Evolutionary conservation across 2,329 filamentous ascomycete species (phyloP).

Genomic region (Fusarium keratoplasticum): DNA sequence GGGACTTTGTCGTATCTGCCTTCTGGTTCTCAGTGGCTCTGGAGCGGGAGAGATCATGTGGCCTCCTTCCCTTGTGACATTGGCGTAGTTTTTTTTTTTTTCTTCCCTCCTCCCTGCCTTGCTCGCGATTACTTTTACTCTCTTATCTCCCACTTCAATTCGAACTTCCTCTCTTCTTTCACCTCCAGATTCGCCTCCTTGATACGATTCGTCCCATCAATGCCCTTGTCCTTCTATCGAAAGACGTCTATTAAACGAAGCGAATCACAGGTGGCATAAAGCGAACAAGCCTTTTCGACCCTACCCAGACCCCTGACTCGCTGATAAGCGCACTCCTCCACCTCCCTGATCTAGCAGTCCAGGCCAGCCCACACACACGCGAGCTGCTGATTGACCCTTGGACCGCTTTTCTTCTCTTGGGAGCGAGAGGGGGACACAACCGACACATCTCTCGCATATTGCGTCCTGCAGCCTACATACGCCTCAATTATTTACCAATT

Average conservation of each 20-base stretch:
- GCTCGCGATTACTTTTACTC: background rate
- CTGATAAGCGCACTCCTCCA: slow-evolving; percentile 40
- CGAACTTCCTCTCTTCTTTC: slow-evolving; percentile 8
- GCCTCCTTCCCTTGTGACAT: slow-evolving; percentile 14
- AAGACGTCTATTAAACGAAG: slow-evolving; percentile 20
- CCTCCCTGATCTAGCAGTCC: slow-evolving; percentile 1
- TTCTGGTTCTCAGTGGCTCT: background rate
- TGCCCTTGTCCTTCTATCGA: slow-evolving; percentile 23
- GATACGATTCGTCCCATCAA: background rate
- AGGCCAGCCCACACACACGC: slow-evolving; percentile 14
- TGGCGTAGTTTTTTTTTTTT: slow-evolving; percentile 6
- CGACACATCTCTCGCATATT: slow-evolving; percentile 33
- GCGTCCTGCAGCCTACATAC: slow-evolving; percentile 35
- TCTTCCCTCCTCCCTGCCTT: background rate
- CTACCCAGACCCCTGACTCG: slow-evolving; percentile 30
- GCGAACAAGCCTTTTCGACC: slow-evolving; percentile 30
- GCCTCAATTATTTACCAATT: slow-evolving; percentile 33
- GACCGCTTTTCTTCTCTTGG: slow-evolving; percentile 30
- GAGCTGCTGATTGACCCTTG: slow-evolving; percentile 31
- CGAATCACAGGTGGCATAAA: slow-evolving; percentile 27
- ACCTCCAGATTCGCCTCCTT: background rate
- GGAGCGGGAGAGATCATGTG: slow-evolving; percentile 29
- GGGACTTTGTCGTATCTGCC: slow-evolving; percentile 6
- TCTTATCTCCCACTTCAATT: background rate
- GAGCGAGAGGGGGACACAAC: slow-evolving; percentile 29